Percentiles rank a stretch among this genome's conserved stretches.
These are phyloP conservation scores for Ophioceras dolichostomum DNA, from an alignment of 2,329 filamentous ascomycete species.

Conservation along the genomic window DNA sequence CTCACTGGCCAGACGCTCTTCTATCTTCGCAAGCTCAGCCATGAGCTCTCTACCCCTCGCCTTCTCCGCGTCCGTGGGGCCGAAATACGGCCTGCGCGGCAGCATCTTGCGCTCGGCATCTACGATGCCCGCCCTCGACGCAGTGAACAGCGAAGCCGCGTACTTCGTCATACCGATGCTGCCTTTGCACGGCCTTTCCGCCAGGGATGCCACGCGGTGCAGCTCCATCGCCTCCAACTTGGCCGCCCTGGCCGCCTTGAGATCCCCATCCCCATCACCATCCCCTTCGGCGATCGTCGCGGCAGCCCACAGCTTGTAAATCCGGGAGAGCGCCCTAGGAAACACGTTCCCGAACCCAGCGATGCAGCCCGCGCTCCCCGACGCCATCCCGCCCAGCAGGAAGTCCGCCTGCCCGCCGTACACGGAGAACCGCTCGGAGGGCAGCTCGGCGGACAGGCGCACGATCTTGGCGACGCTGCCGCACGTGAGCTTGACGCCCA, in stretches of 20 bases:
- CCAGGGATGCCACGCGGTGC: constrained; percentile 49
- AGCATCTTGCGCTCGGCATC: constrained; percentile 43
- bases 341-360: constrained; percentile 52
- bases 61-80: constrained; percentile 29
- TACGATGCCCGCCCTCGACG: constrained; percentile 42
- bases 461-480: constrained; percentile 64
- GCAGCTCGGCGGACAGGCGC: constrained; percentile 38
- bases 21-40: constrained; percentile 30
- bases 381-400: constrained; percentile 45
- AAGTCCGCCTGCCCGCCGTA: constrained; percentile 67
- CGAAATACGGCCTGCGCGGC: constrained; percentile 50
- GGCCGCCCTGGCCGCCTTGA: constrained; percentile 1
- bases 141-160: constrained; percentile 48
- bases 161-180: constrained; percentile 60
- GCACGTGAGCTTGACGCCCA: constrained; percentile 37
- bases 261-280: not conserved
- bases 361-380: constrained; percentile 47
- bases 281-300: not conserved
- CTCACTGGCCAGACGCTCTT: constrained; percentile 22
- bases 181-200: constrained; percentile 52
- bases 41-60: constrained; percentile 25
- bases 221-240: constrained; percentile 44
- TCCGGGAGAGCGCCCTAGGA: constrained; percentile 39
- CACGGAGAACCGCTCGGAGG: constrained; percentile 46
- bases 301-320: constrained; percentile 45